Percentiles rank a stretch among this genome's conserved stretches.
Conservation (phyloP, 345 rosid genomes). For the Pistacia atlantica region DNA sequence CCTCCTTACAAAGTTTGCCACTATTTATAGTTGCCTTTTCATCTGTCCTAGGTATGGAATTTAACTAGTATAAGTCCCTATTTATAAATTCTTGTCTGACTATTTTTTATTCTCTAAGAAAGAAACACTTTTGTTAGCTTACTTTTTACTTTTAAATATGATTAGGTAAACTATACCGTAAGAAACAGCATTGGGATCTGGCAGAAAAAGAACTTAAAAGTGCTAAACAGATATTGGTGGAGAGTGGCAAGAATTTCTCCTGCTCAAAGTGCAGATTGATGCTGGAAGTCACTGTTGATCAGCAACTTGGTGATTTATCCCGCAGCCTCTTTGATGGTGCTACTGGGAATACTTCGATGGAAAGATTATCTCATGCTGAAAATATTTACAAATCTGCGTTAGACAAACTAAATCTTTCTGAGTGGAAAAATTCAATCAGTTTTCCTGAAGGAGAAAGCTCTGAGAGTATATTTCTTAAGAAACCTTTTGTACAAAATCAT, state of each 20-base stretch:
- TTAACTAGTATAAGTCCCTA: neutral
- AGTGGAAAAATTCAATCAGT: conserved; percentile 56
- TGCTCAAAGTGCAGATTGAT: conserved; percentile 69
- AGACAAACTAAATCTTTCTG: conserved; percentile 54
- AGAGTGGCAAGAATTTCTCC: conserved; percentile 37
- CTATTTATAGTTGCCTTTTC: conserved; percentile 71
- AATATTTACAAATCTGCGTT: conserved; percentile 59
- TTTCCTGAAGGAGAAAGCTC: conserved; percentile 38
- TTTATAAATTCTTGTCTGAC: conserved; percentile 2
- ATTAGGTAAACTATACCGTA: conserved; percentile 71
- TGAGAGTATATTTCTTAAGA: conserved; percentile 22
- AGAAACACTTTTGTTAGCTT: conserved; percentile 18
- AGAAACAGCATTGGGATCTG: conserved; percentile 57
- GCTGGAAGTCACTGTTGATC: conserved; percentile 60
- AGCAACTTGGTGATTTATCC: conserved; percentile 73
- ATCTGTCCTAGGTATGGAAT: conserved; percentile 65
- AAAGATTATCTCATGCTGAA: conserved; percentile 60
- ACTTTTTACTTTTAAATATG: conserved; percentile 16
- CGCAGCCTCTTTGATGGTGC: conserved; percentile 38
- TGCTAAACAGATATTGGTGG: conserved; percentile 54
- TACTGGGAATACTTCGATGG: conserved; percentile 28
- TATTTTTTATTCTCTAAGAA: conserved; percentile 11
- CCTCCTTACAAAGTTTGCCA: conserved; percentile 55
- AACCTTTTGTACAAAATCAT: conserved; percentile 11
- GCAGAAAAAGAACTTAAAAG: conserved; percentile 68